Evolutionary conservation across 345 rosid species (phyloP), one percentile per base, ranked within the genome.

Genomic region (Citrus medica): DNA sequence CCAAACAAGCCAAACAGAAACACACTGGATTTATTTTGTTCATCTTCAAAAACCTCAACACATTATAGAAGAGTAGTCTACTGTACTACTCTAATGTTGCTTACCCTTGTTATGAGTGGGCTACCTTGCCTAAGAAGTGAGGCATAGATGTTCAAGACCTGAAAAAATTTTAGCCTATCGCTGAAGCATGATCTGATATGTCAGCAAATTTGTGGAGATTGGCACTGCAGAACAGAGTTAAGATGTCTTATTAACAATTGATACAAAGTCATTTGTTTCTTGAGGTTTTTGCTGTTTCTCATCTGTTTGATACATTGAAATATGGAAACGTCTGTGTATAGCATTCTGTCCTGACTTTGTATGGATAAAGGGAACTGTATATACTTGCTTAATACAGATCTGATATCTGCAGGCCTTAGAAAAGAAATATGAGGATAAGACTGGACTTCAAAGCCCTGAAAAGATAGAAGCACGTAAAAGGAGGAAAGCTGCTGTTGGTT

Each of bases 401-500:
- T 83, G 66, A 67, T 32, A 25, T 83, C 74, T 59, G 25, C 81
- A 93, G 98, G 91, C 91, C 35, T 81, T 95, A 70, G 98, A 95
- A 81, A 95, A 86, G 88, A 90, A 92, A 84, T 92, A 89, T 3
- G 98, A 93, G 82, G 91, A 85, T 37, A 90, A 68, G 84, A 91
- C 94, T 48, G 98, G 98, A 80, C 76, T 84, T 58, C 87, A 92
- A 74, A 89, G 92, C 74, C 98, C 99, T 78, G 99, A 95, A 86
- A 87, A 33, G 85, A 81, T 89, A 81, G 92, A 90, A 78, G 81
- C 87, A 73, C 89, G 81, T 32, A 83, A 86, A 80, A 77, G 78
- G 71, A 87, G 64, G 83, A 89, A 88, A 86, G 91, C 82, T 77
- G 91, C 90, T 73, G 89, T 82, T 75, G 99, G 99, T 81, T 95